Evolutionary conservation across 495 filamentous ascomycete species (phyloP).

Genomic region (Penicillium lividum): DNA sequence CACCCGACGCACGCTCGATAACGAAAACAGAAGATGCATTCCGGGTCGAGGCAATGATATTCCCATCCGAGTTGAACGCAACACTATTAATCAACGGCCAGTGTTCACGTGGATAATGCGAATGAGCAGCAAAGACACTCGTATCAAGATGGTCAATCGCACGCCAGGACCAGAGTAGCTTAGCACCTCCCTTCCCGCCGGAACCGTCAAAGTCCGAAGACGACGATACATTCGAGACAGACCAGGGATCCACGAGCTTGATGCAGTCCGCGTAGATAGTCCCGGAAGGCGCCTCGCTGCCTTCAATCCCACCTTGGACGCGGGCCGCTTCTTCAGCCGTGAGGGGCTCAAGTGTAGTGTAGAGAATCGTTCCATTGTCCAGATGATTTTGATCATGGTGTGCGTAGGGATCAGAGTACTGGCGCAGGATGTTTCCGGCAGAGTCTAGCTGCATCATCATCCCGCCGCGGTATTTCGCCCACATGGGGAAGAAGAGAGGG

Average conservation of each 20-base stretch:
- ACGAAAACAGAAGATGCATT: constrained; percentile 45
- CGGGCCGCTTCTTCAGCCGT: constrained; percentile 33
- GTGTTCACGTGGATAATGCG: constrained; percentile 47
- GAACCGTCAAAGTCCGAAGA: constrained; percentile 27
- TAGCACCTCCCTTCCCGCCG: constrained; percentile 26
- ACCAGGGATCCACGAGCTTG: constrained; percentile 40
- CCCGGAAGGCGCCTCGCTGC: constrained; percentile 39
- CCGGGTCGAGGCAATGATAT: constrained; percentile 46
- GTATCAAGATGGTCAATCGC: constrained; percentile 42
- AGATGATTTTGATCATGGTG: constrained; percentile 52
- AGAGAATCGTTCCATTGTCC: constrained; percentile 42
- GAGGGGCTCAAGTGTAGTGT: constrained; percentile 44
- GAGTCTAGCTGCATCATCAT: constrained; percentile 45
- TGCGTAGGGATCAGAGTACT: constrained; percentile 42
- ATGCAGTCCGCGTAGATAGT: constrained; percentile 46
- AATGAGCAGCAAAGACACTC: constrained; percentile 35
- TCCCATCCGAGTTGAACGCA: constrained; percentile 34
- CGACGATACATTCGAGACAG: constrained; percentile 17
- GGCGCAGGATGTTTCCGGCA: constrained; percentile 34
- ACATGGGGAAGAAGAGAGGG: constrained; percentile 46
- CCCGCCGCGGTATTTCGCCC: constrained; percentile 48
- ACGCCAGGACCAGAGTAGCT: constrained; percentile 46
- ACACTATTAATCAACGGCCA: constrained; percentile 49
- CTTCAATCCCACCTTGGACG: constrained; percentile 42
- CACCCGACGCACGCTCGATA: constrained; percentile 37